phyloP scores from a whole-genome alignment of 2,329 filamentous ascomycete genomes.

The Alternaria arbusti region DNA sequence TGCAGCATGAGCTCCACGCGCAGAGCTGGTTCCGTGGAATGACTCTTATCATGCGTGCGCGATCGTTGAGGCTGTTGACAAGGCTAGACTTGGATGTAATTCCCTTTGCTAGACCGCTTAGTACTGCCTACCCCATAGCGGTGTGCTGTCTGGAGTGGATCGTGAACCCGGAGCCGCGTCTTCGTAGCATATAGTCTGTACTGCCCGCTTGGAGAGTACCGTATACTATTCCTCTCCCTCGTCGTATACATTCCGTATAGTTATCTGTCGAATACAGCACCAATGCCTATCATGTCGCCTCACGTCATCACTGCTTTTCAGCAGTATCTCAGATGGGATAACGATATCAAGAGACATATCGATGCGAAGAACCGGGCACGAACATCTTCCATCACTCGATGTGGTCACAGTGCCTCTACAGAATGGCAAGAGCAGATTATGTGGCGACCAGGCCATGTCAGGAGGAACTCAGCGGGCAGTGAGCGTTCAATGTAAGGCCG shows the following conservation, averaged over 20 bases:
- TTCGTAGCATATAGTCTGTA: neutral
- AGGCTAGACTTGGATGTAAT: neutral
- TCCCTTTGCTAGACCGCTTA: neutral
- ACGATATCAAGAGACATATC: conserved; percentile 10
- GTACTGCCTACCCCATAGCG: neutral
- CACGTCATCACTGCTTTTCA: conserved; percentile 12
- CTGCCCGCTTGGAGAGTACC: neutral
- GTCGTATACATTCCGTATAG: neutral
- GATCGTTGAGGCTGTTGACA: neutral
- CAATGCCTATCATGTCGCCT: conserved; percentile 10
- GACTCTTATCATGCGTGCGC: conserved; percentile 7
- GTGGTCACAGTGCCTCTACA: neutral
- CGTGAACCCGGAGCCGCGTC: neutral
- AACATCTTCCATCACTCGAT: conserved; percentile 7
- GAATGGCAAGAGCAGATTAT: neutral
- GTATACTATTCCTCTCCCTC: neutral
- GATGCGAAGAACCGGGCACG: conserved; percentile 11
- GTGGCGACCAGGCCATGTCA: neutral
- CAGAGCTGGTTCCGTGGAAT: neutral
- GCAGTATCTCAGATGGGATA: conserved; percentile 12
- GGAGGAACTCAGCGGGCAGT: conserved; percentile 1
- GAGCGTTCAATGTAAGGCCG: neutral
- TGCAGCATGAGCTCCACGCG: neutral
- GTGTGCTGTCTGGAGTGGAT: conserved; percentile 2
- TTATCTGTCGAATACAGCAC: neutral